Evolutionary conservation across 495 filamentous ascomycete genomes (phyloP).

Genomic region (Aspergillus homomorphus): DNA sequence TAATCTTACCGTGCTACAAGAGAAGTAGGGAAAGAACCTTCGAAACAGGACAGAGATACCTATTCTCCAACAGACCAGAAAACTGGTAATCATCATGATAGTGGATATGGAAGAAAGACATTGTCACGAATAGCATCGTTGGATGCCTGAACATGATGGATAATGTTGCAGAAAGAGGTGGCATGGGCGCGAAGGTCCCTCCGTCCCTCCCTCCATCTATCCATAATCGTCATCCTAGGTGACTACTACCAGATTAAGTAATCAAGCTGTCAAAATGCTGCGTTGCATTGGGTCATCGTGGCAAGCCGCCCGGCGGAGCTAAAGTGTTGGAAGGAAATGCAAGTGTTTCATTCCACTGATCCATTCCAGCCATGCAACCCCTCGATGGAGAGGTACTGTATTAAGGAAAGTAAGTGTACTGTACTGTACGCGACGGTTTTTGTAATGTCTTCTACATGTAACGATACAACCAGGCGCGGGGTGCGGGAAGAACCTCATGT

Average conservation of each 20-base stretch:
- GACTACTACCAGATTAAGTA: background rate
- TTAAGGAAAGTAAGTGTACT: background rate
- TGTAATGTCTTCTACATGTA: background rate
- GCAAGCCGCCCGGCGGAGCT: background rate
- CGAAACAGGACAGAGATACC: no score
- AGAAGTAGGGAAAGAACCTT: background rate
- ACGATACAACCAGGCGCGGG: background rate
- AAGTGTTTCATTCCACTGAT: background rate
- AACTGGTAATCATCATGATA: no score
- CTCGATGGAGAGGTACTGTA: background rate
- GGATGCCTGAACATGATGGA: conserved; percentile 5
- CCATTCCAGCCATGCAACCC: background rate
- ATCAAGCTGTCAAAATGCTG: conserved; percentile 9
- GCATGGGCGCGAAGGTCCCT: conserved; percentile 5
- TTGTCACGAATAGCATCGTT: conserved; percentile 2
- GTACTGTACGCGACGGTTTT: conserved; percentile 10
- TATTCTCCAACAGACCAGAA: no score
- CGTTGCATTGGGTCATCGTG: conserved; percentile 36
- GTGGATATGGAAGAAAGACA: background rate
- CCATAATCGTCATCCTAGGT: background rate
- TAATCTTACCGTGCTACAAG: background rate
- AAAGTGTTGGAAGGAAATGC: background rate
- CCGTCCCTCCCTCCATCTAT: no score
- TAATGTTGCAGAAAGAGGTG: conserved; percentile 22
- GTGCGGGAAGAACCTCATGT: no score